A percentile compares a stretch with the other conserved stretches of the same genome.
phyloP scores from a whole-genome alignment of 371 early-diverging fungal genomes.

The Mortierella sp. region DNA sequence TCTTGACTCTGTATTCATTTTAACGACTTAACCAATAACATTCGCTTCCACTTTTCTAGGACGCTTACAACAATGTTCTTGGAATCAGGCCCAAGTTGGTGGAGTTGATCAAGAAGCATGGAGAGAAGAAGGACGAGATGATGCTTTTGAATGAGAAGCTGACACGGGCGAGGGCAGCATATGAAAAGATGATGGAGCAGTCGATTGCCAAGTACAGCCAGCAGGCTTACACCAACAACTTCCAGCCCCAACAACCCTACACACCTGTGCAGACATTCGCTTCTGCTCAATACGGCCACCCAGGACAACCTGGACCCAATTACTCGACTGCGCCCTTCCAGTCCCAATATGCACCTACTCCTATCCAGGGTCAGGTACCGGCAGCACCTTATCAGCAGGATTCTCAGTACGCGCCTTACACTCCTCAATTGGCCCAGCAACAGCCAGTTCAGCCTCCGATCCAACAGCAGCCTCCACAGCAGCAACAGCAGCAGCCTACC shows the following conservation, averaged over 20 bases:
- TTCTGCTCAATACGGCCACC: slow-evolving; percentile 16
- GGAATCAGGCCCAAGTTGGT: slow-evolving; percentile 52
- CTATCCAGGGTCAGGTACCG: slow-evolving; percentile 22
- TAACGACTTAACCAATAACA: background rate
- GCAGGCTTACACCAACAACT: slow-evolving; percentile 22
- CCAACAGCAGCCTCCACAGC: slow-evolving; percentile 22
- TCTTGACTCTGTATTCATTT: too few relatives aligned
- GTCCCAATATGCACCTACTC: slow-evolving; percentile 26
- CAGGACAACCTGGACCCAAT: slow-evolving; percentile 22
- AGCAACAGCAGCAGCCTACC: slow-evolving; percentile 23
- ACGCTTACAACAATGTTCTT: slow-evolving; percentile 49
- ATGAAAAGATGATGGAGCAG: slow-evolving; percentile 59
- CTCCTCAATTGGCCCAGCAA: slow-evolving; percentile 34
- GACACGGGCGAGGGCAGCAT: slow-evolving; percentile 45
- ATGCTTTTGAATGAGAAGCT: slow-evolving; percentile 46
- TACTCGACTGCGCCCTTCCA: slow-evolving; percentile 36
- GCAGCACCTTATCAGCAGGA: slow-evolving; percentile 27
- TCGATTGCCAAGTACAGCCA: slow-evolving; percentile 55
- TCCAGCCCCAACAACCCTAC: slow-evolving; percentile 27
- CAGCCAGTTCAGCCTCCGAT: slow-evolving; percentile 21
- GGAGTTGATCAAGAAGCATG: slow-evolving; percentile 52
- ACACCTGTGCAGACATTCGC: slow-evolving; percentile 18
- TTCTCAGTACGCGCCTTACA: slow-evolving; percentile 36
- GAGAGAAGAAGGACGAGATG: slow-evolving; percentile 57
- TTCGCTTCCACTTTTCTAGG: slow-evolving; percentile 17